Percentiles rank a stretch among this genome's conserved stretches.
phyloP scores from a whole-genome alignment of 495 filamentous ascomycete species.

The Podospora sp. region DNA sequence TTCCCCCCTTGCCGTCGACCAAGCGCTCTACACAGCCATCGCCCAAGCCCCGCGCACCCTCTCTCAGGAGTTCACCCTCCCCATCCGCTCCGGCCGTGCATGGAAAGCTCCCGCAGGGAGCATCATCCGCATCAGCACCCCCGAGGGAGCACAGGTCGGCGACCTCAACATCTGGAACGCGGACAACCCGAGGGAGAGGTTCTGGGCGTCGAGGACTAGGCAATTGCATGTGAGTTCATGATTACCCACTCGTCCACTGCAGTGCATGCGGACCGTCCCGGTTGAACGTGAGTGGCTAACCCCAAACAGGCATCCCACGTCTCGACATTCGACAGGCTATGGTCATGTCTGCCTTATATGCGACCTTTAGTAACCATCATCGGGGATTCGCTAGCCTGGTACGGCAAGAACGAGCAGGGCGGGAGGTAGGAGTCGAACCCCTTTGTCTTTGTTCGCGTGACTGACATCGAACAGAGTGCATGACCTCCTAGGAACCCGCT shows the following conservation, averaged over 20 bases:
- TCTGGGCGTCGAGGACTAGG: constrained; percentile 78
- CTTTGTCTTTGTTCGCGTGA: background rate
- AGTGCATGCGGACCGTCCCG: too few species aligned
- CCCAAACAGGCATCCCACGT: constrained; percentile 59
- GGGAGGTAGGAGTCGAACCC: constrained; percentile 28
- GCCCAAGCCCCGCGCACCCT: constrained; percentile 38
- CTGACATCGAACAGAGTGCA: constrained; percentile 51
- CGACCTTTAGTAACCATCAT: constrained; percentile 73
- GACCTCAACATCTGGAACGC: constrained; percentile 82
- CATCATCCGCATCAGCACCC: constrained; percentile 71
- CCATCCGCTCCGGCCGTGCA: constrained; percentile 62
- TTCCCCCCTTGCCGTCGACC: constrained; percentile 49
- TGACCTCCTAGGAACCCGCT: constrained; percentile 76
- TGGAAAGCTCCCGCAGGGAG: constrained; percentile 65
- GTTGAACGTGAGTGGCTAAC: too few species aligned
- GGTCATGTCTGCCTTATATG: constrained; percentile 76
- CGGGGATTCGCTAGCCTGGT: constrained; percentile 64
- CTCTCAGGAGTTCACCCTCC: constrained; percentile 48
- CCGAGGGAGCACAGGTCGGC: constrained; percentile 75
- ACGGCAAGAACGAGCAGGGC: constrained; percentile 54
- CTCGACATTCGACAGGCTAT: constrained; percentile 67
- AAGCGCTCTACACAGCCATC: constrained; percentile 43
- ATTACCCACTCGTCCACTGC: too few species aligned
- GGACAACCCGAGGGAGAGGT: constrained; percentile 72
- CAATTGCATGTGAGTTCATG: constrained; percentile 59